Conservation (phyloP, 1,139 yeast species). For the Scheffersomyces cryptocercus region DNA sequence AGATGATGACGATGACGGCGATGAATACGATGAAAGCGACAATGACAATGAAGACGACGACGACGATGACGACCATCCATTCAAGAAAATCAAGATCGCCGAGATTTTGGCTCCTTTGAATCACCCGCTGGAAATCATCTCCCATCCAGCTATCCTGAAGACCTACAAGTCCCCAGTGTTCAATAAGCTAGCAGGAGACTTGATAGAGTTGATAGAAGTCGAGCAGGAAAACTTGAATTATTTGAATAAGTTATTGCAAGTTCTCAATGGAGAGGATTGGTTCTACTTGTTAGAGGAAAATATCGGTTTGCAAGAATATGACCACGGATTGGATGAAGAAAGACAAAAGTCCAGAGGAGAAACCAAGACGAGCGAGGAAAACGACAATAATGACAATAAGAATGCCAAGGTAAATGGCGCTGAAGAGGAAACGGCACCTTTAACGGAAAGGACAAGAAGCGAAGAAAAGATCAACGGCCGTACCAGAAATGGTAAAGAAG, state of each 20-base stretch:
- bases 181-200: conserved; percentile 63
- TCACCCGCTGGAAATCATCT: conserved; percentile 77
- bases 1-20: conserved; percentile 10
- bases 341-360: conserved; percentile 3
- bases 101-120: conserved; percentile 74
- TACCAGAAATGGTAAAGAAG: conserved; percentile 3
- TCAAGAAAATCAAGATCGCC: conserved; percentile 39
- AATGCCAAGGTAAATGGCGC: neutral
- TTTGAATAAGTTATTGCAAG: conserved; percentile 69
- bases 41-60: conserved; percentile 29
- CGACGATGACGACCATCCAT: conserved; percentile 34
- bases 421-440: neutral
- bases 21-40: conserved; percentile 7
- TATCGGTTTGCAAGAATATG: conserved; percentile 67
- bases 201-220: conserved; percentile 73
- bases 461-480: neutral
- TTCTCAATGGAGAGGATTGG: conserved; percentile 87
- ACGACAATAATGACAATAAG: neutral
- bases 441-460: neutral
- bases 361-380: neutral
- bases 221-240: conserved; percentile 78
- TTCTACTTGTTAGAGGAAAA: conserved; percentile 61
- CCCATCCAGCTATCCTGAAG: conserved; percentile 66
- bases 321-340: conserved; percentile 56
- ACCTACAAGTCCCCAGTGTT: conserved; percentile 58